phyloP scores from a whole-genome alignment of 75 land plant species.

The Pinus taeda region DNA sequence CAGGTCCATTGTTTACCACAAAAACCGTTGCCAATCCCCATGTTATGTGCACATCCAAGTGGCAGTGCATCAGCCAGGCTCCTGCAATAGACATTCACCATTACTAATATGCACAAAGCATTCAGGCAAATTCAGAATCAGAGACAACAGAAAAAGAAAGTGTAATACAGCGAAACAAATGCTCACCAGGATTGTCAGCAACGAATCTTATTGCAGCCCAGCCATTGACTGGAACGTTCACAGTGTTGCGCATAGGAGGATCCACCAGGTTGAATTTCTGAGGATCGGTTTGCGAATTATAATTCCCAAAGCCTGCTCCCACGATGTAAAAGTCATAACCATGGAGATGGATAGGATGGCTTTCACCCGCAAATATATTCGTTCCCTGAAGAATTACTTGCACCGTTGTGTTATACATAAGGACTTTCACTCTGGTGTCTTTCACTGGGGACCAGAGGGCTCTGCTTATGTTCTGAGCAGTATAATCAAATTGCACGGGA shows the following conservation, averaged over 20 bases:
- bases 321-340: conserved; percentile 65
- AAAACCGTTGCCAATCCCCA: conserved; percentile 35
- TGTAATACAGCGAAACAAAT: not conserved
- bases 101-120: too few species aligned
- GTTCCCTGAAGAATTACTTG: conserved; percentile 69
- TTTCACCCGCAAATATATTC: conserved; percentile 38
- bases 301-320: conserved; percentile 63
- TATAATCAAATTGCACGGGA: conserved; percentile 28
- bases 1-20: conserved; percentile 16
- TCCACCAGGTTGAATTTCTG: conserved; percentile 54
- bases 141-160: too few species aligned
- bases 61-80: conserved; percentile 37
- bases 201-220: conserved; percentile 69
- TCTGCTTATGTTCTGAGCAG: conserved; percentile 24
- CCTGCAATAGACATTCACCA: conserved; percentile 14
- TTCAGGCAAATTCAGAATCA: too few species aligned
- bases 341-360: conserved; percentile 75
- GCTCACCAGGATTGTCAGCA: conserved; percentile 73
- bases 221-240: conserved; percentile 52
- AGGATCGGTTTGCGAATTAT: conserved; percentile 29
- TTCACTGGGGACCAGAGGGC: conserved; percentile 16
- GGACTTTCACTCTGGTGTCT: conserved; percentile 17
- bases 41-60: conserved; percentile 27
- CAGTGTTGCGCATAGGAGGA: conserved; percentile 65
- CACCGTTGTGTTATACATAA: conserved; percentile 42